phyloP scores from a whole-genome alignment of 73 alveolate genomes.

The Symbiodinium natans region DNA sequence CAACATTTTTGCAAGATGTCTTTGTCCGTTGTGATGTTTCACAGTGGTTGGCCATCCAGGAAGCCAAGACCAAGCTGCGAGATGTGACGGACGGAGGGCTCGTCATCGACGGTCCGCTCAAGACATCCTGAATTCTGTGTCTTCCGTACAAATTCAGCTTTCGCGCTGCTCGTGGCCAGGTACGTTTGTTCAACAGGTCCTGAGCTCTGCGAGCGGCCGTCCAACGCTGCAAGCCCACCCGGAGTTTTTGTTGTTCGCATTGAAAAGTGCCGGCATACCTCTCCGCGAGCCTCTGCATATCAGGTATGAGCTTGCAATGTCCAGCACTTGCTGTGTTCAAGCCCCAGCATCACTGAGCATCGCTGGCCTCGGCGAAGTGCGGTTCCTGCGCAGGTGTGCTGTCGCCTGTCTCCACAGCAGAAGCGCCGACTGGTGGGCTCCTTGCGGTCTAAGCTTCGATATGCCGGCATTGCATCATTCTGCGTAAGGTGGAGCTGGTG shows the following conservation, averaged over 20 bases:
- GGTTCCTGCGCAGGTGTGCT: slow-evolving; percentile 45
- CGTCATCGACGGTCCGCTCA: slow-evolving; percentile 52
- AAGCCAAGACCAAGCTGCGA: slow-evolving; percentile 56
- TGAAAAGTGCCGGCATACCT: not conserved
- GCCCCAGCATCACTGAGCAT: not conserved
- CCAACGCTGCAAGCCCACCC: slow-evolving; percentile 44
- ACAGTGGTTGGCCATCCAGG: not conserved
- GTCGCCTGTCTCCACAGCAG: slow-evolving; percentile 93
- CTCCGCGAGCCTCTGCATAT: not conserved
- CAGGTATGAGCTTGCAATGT: slow-evolving; percentile 88
- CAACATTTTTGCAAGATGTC: not conserved
- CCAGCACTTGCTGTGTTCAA: slow-evolving; percentile 62
- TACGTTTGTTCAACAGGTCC: slow-evolving; percentile 88
- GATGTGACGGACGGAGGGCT: slow-evolving; percentile 70
- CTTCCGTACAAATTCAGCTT: too few relatives aligned
- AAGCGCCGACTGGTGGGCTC: slow-evolving; percentile 69
- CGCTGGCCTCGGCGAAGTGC: not conserved
- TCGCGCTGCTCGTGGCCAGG: not conserved
- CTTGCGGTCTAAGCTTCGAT: not conserved
- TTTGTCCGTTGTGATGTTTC: not conserved
- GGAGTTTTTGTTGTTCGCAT: not conserved
- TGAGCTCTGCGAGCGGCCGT: slow-evolving; percentile 67
- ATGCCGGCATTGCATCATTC: too few relatives aligned
- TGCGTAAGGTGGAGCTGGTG: slow-evolving; percentile 73
- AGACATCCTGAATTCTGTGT: not conserved